Evolutionary conservation across 176 grass and related monocot genomes (phyloP), one percentile per base, ranked within the genome.

Genomic region (Neostapfia colusana): DNA sequence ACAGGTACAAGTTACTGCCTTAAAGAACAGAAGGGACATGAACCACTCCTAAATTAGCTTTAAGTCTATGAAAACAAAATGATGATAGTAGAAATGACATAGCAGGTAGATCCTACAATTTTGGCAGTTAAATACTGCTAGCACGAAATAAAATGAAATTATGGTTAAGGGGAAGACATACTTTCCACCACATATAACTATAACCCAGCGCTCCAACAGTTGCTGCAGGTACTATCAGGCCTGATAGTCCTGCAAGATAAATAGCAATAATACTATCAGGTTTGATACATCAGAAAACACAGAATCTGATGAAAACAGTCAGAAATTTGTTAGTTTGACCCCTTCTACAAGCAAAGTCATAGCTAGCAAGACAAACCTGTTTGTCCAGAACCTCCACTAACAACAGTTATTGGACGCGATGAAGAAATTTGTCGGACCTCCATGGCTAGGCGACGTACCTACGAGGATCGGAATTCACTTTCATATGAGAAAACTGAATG

Each of bases 101-200:
- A 31, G 31, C 31, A 31, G 31, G 31, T 31, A 31, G 31, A 31
- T 31, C 31, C 31, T 3, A 65, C 14, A 68, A n/a, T 74, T 70
- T 73, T 45, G 16, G 41, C 25, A 57, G 39, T 37, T 48, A 75
- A 15, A 62, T 63, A 70, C 75, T 63, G 54, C 28, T 58, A 75
- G 21, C n/a, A 75, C 18, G 13, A 28, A 65, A 80, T 37, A 67
- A 79, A 80, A 75, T 10, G 78, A 75, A 87, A 77, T 31, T 26
- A 74, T 60, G 44, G 62, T 27, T 10, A 79, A 28, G 7, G 24
- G 43, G 21, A 20, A 45, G 70, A 63, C 90, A 83, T 84, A 98
- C 91, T 86, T 99, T 99, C 95, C 91, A 99, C 95, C 95, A 95
- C 95, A 99, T 95, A 84, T 92, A 89, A 62, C 91, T 89, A 85